A percentile compares a stretch with the other conserved stretches of the same genome.
phyloP scores from a whole-genome alignment of 2,329 filamentous ascomycete genomes.

The Ceratocystis huliohia region DNA sequence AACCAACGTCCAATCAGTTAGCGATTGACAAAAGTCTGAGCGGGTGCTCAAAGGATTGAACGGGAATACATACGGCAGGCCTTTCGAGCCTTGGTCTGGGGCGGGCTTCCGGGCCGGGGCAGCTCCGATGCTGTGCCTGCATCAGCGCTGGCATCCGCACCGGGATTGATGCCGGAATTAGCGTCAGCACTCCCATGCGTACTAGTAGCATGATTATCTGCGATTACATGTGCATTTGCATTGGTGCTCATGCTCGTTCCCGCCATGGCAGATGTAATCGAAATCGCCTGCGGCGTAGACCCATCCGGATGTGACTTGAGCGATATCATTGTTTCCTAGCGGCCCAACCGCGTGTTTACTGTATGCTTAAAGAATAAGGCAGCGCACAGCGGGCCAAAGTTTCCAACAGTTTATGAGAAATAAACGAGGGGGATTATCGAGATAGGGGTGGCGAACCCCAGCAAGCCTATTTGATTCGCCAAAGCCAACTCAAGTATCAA shows the following conservation, averaged over 20 bases:
- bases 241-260: not conserved
- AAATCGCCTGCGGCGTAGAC: not conserved
- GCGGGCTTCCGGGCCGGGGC: slow-evolving; percentile 13
- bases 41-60: slow-evolving; percentile 1
- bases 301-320: not conserved
- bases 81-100: slow-evolving; percentile 25
- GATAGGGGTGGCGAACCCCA: not conserved
- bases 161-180: not conserved
- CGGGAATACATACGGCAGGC: slow-evolving; percentile 25
- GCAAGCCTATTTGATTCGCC: not conserved
- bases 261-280: not conserved
- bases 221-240: not conserved
- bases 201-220: no score
- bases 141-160: not conserved
- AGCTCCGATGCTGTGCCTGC: not conserved
- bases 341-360: not conserved
- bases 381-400: no score
- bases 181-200: not conserved
- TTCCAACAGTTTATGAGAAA: no score
- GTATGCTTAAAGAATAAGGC: no score
- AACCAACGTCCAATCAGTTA: no score
- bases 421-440: no score
- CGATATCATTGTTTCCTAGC: not conserved
- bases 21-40: no score
- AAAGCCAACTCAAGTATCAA: not conserved